Conservation (phyloP, 257 asterid genomes). For the Nicotiana otophora region DNA sequence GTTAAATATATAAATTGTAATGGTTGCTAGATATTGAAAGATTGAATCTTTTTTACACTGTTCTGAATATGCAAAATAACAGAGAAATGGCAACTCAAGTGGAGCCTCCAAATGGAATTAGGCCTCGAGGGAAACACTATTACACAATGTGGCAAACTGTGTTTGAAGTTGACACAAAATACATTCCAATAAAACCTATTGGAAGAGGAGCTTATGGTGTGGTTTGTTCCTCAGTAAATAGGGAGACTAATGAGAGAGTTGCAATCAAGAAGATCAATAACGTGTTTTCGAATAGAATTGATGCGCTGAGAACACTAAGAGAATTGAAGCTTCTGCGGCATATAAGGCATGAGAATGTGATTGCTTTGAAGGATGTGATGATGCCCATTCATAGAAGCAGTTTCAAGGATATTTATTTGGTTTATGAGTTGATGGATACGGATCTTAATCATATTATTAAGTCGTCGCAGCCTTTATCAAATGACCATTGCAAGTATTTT, state of each 20-base stretch:
- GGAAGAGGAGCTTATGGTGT: conserved; percentile 47
- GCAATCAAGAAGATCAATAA: conserved; percentile 40
- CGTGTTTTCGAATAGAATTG: conserved; percentile 35
- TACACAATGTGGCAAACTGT: conserved; percentile 41
- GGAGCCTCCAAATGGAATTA: conserved; percentile 31
- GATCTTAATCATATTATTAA: conserved; percentile 45
- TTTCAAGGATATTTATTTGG: conserved; percentile 42
- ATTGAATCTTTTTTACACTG: neutral
- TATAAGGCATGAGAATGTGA: conserved; percentile 37
- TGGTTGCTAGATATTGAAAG: neutral
- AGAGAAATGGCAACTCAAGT: conserved; percentile 29
- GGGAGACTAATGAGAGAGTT: conserved; percentile 38
- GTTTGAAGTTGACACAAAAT: conserved; percentile 39
- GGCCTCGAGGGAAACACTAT: conserved; percentile 33
- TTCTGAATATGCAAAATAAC: conserved; percentile 9
- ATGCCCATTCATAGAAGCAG: conserved; percentile 28
- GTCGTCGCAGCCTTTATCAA: conserved; percentile 36
- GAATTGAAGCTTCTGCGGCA: conserved; percentile 36
- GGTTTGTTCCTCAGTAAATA: conserved; percentile 38
- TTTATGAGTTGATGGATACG: conserved; percentile 45
- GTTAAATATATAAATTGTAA: neutral
- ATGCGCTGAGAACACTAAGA: conserved; percentile 42
- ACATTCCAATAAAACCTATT: conserved; percentile 36
- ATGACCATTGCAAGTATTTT: conserved; percentile 42
- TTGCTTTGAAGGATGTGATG: conserved; percentile 44